A percentile compares a stretch with the other conserved stretches of the same genome.
Conservation (phyloP, 768 basidiomycete genomes). For the Pisolithus tinctorius region DNA sequence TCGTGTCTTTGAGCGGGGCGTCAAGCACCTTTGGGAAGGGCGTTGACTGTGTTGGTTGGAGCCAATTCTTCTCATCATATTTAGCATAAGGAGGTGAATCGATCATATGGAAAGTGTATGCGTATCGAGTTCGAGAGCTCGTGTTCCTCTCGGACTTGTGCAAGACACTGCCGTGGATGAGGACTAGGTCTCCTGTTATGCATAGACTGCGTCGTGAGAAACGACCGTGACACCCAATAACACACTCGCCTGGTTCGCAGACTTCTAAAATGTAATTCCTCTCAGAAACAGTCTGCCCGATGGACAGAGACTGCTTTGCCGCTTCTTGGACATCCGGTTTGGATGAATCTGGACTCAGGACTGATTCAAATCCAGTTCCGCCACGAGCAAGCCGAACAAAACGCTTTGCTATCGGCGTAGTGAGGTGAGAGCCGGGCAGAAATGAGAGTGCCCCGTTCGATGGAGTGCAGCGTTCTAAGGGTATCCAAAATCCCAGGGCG, state of each 20-base stretch:
- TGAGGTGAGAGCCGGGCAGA: conserved; percentile 84
- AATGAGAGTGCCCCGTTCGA: conserved; percentile 84
- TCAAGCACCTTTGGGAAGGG: conserved; percentile 66
- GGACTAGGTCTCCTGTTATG: conserved; percentile 70
- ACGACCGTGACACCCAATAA: background rate
- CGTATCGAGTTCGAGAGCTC: conserved; percentile 74
- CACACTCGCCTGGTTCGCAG: conserved; percentile 58
- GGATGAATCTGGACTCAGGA: conserved; percentile 31
- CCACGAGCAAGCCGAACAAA: conserved; percentile 72
- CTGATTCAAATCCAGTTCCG: conserved; percentile 80
- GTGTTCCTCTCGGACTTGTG: conserved; percentile 90
- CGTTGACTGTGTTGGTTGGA: conserved; percentile 81
- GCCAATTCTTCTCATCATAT: conserved; percentile 93
- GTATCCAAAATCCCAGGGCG: conserved; percentile 96
- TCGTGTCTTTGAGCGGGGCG: conserved; percentile 6
- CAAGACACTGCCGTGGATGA: conserved; percentile 90
- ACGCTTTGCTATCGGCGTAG: conserved; percentile 67
- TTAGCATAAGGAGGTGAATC: conserved; percentile 61
- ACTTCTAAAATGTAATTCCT: conserved; percentile 59
- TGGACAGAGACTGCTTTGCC: background rate
- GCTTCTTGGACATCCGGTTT: conserved; percentile 2
- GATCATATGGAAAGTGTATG: conserved; percentile 96
- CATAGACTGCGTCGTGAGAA: background rate
- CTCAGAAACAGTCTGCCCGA: conserved; percentile 12
- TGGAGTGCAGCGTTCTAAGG: conserved; percentile 80